Evolutionary conservation across 2,329 filamentous ascomycete genomes (phyloP).

Genomic region (Cercospora sesami): DNA sequence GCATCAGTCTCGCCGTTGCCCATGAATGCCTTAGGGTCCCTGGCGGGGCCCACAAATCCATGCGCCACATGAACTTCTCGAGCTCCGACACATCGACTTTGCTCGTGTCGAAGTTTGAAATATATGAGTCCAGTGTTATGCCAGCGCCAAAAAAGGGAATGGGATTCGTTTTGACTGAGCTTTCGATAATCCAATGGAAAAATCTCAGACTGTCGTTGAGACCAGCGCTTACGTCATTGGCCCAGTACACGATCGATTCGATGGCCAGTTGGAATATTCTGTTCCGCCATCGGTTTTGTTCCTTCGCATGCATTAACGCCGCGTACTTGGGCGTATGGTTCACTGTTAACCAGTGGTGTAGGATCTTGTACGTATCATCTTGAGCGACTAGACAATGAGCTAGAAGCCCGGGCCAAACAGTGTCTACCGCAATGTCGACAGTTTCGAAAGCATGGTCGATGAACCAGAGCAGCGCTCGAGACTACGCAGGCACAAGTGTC

Average conservation of each 20-base stretch:
- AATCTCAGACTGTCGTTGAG: neutral
- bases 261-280: neutral
- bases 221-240: neutral
- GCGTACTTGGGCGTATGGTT: neutral
- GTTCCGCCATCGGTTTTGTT: neutral
- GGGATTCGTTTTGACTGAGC: rapidly evolving
- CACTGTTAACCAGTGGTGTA: neutral
- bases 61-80: neutral
- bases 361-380: neutral
- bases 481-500: neutral
- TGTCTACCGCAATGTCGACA: neutral
- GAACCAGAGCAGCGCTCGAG: neutral
- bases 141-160: no score
- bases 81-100: neutral
- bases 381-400: neutral
- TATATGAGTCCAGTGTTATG: neutral
- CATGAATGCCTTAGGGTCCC: no score
- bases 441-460: neutral
- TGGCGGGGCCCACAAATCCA: neutral
- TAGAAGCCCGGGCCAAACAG: neutral
- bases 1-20: neutral
- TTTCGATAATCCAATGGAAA: neutral
- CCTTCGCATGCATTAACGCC: neutral
- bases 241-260: neutral
- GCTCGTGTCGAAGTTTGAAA: neutral